Evolutionary conservation across 805 yeast species (phyloP).

Genomic region (Candida boleticola): DNA sequence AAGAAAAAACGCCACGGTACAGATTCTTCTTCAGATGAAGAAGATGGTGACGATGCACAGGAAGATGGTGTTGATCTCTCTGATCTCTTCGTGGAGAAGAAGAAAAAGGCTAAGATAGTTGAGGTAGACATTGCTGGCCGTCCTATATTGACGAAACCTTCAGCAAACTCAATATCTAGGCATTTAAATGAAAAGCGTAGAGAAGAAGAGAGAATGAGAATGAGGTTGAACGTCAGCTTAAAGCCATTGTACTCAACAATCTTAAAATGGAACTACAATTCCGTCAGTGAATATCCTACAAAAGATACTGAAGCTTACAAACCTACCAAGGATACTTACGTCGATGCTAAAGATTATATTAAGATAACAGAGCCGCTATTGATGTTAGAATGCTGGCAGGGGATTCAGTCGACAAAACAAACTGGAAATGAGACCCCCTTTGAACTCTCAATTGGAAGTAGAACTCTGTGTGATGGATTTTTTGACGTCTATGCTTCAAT

Average conservation of each 20-base stretch:
- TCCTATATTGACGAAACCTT: conserved; percentile 24
- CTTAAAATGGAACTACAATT: conserved; percentile 73
- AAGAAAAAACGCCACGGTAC: conserved; percentile 29
- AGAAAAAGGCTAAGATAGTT: conserved; percentile 34
- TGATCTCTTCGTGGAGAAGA: conserved; percentile 38
- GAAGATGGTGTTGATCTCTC: conserved; percentile 36
- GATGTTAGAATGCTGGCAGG: conserved; percentile 91
- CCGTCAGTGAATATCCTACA: conserved; percentile 57
- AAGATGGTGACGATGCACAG: conserved; percentile 2
- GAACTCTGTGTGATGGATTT: conserved; percentile 81
- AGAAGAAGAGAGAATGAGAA: conserved; percentile 76
- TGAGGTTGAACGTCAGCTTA: conserved; percentile 73
- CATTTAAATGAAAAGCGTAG: conserved; percentile 37
- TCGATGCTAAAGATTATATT: conserved; percentile 62
- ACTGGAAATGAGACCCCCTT: conserved; percentile 63
- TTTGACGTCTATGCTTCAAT: conserved; percentile 82
- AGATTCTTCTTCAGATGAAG: conserved; percentile 37
- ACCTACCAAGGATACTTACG: conserved; percentile 55
- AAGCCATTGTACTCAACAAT: conserved; percentile 70
- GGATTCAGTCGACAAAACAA: conserved; percentile 69
- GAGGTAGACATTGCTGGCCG: conserved; percentile 46
- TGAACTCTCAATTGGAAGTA: conserved; percentile 67
- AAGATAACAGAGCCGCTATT: conserved; percentile 74
- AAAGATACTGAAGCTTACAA: conserved; percentile 41
- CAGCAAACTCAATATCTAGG: conserved; percentile 14